These are phyloP conservation scores for Chalara sp. DNA, from an alignment of 2,329 filamentous ascomycete species.

Conservation along the genomic window DNA sequence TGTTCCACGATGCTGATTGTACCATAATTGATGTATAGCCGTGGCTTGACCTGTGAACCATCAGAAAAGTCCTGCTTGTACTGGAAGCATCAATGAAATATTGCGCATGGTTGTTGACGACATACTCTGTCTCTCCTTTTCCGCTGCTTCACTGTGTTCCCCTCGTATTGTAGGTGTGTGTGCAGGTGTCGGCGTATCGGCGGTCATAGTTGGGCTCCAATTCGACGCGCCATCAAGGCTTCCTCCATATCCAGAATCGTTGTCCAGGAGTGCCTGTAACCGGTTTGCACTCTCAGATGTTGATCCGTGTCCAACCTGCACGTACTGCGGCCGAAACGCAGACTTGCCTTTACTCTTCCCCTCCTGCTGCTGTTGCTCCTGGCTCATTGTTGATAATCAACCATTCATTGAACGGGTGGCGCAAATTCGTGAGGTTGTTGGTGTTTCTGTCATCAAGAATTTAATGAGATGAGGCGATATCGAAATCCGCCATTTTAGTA, in stretches of 20 bases:
- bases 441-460: neutral
- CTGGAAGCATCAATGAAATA: too few species aligned
- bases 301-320: slow-evolving; percentile 81
- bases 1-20: slow-evolving; percentile 84
- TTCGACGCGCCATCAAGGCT: slow-evolving; percentile 54
- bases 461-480: slow-evolving; percentile 10
- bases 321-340: slow-evolving; percentile 54
- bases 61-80: too few species aligned
- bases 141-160: slow-evolving; percentile 32
- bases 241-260: slow-evolving; percentile 87
- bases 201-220: slow-evolving; percentile 39
- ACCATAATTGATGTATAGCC: slow-evolving; percentile 88
- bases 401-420: slow-evolving; percentile 11
- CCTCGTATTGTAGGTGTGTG: slow-evolving; percentile 27
- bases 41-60: slow-evolving; percentile 50
- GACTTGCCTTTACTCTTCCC: slow-evolving; percentile 39
- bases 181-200: slow-evolving; percentile 38
- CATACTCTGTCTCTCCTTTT: slow-evolving; percentile 55
- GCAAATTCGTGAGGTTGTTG: neutral
- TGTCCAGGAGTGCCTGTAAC: slow-evolving; percentile 73
- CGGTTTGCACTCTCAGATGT: slow-evolving; percentile 75
- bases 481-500: too few species aligned
- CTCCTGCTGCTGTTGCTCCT: slow-evolving; percentile 38
- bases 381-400: slow-evolving; percentile 44
- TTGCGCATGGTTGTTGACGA: neutral